Conservation (phyloP, 2,329 filamentous ascomycete species). For the Alternaria solani region DNA sequence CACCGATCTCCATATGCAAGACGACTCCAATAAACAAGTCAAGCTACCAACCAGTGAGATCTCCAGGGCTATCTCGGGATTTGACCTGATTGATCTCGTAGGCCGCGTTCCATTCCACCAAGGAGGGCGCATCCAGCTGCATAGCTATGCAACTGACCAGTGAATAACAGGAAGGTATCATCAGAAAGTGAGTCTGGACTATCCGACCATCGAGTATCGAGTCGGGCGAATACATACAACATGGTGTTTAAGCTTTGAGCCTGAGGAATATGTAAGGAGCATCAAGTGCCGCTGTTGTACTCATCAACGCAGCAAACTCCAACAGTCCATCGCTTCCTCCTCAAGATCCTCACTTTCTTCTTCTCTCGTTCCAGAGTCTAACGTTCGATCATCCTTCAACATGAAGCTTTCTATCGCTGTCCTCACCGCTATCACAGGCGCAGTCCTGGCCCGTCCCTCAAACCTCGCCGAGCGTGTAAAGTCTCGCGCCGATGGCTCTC, state of each 20-base stretch:
- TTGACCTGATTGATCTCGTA: background rate
- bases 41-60: background rate
- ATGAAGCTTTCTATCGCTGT: slow-evolving; percentile 27
- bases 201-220: background rate
- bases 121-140: background rate
- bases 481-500: slow-evolving; percentile 24
- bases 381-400: background rate
- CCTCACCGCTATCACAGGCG: slow-evolving; percentile 21
- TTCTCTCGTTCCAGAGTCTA: background rate
- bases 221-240: background rate
- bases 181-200: background rate
- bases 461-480: slow-evolving; percentile 24
- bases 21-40: background rate
- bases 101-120: background rate
- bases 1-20: background rate
- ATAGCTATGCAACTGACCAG: background rate
- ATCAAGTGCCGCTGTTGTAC: background rate
- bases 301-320: background rate
- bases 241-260: background rate
- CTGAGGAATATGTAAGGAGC: background rate
- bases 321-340: background rate
- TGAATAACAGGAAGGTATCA: slow-evolving; percentile 9
- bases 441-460: slow-evolving; percentile 23
- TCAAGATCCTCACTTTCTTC: background rate
- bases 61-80: background rate